These are phyloP conservation scores for Cucurbita pepo DNA, from an alignment of 306 rosid species.

Conservation along the genomic window DNA sequence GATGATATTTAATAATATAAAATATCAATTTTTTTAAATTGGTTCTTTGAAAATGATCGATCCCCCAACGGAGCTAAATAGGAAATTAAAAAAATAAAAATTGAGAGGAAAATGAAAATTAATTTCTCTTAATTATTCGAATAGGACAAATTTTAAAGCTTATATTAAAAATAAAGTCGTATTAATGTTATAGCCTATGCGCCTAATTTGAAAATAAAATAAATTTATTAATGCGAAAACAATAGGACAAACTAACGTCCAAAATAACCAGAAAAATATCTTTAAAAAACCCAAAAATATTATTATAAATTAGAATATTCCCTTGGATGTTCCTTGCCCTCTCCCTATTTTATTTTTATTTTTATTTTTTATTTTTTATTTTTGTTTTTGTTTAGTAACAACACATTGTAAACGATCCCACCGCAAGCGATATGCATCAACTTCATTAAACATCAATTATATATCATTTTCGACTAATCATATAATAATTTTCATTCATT, in stretches of 20 bases:
- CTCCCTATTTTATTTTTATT: neutral
- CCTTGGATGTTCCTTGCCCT: neutral
- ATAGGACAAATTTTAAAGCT: neutral
- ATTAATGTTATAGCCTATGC: neutral
- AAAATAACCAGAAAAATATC: neutral
- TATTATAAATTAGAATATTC: neutral
- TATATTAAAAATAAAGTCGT: too few species aligned
- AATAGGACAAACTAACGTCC: neutral
- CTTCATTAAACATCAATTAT: neutral
- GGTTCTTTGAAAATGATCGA: neutral
- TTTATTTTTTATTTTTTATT: too few species aligned
- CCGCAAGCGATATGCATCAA: neutral
- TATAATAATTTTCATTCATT: neutral
- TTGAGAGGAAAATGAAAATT: neutral
- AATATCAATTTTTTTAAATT: neutral
- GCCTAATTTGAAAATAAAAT: neutral
- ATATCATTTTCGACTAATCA: neutral
- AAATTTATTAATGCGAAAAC: neutral
- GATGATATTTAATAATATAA: neutral
- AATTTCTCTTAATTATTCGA: neutral
- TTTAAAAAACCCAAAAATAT: neutral
- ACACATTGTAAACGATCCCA: neutral
- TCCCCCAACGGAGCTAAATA: neutral
- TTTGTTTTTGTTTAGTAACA: neutral
- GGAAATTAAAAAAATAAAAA: neutral